Percentiles rank a stretch among this genome's conserved stretches.
phyloP scores from a whole-genome alignment of 371 early-diverging fungal genomes.

The Syncephalis plumigaleata region DNA sequence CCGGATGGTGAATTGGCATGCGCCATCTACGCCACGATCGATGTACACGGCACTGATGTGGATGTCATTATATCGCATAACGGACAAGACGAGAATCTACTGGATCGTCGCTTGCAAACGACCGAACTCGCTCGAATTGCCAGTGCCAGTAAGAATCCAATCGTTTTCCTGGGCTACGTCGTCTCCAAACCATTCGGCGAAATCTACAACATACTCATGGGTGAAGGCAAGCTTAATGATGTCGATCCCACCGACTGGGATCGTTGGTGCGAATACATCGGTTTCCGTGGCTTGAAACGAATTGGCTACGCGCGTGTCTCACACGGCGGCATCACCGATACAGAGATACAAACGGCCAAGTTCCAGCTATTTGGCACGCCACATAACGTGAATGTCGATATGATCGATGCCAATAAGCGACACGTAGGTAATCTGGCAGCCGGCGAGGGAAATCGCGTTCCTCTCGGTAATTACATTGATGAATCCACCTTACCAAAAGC shows the following conservation, averaged over 20 bases:
- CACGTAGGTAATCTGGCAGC: conserved; percentile 18
- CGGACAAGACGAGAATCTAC: conserved; percentile 62
- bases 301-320: conserved; percentile 58
- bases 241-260: conserved; percentile 58
- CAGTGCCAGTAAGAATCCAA: conserved; percentile 49
- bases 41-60: conserved; percentile 62
- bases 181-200: conserved; percentile 52
- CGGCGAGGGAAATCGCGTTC: conserved; percentile 31
- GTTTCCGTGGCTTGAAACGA: conserved; percentile 57
- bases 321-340: conserved; percentile 67
- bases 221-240: conserved; percentile 52
- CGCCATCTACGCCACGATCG: conserved; percentile 73
- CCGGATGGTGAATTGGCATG: conserved; percentile 72
- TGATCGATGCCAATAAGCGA: conserved; percentile 7
- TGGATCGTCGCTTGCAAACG: conserved; percentile 62
- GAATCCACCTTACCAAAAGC: conserved; percentile 31
- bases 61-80: conserved; percentile 75
- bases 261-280: conserved; percentile 77
- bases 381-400: conserved; percentile 10
- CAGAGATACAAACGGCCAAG: conserved; percentile 72
- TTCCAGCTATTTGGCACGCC: conserved; percentile 34
- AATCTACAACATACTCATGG: conserved; percentile 37
- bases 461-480: conserved; percentile 20
- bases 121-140: conserved; percentile 60
- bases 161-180: conserved; percentile 69